Base-by-base conservation (phyloP, 495 filamentous ascomycete species). In the Pyrenula massariospora region DNA sequence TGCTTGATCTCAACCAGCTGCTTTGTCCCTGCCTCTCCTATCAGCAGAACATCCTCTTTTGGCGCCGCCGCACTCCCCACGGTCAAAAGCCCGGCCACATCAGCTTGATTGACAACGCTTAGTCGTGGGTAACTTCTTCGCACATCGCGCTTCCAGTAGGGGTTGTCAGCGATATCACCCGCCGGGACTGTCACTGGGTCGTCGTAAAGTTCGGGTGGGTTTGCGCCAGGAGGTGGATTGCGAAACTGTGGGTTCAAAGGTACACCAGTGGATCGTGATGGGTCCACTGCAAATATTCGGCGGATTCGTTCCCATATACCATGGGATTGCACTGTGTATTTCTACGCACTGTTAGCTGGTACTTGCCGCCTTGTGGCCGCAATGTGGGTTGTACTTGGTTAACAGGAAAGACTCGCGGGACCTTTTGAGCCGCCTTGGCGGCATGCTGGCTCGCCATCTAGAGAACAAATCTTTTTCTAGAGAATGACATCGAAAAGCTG, bases 71-170 rank as follows among this genome's bases (percentile, higher is more conserved):
- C 83, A 69, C 84, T 95, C 25, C 94, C 93, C 12, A 97, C 87
- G 22, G 77, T 85, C 58, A 98, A 77, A 58, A 97, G 81, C 2
- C 84, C 85, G 21, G 92, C 92, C 22, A 88, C 84, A 73, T 97
- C 87, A 19, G 80, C 84, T 74, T 96, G 93, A 51, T 73, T 85
- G 54, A 98, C 82, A 25, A 86, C 81, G 62, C 86, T 90, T 50
- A 87, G 76, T 56, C 77, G 78, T n/a, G 94, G 87, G 74, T 97
- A 98, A 64, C 77, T 81, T 63, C 94, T 83, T 52, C 93, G 86
- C 54, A 75, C 70, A 63, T 98, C 93, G 56, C 93, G 90, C 75
- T 94, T 94, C 88, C 90, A 98, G 81, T 98, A 98, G 47, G 93
- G 82, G 71, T 98, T 98, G 66, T 95, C 93, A 62, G 93, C 93